Conservation (phyloP, 768 basidiomycete species). For the Lepiota subincarnata region DNA sequence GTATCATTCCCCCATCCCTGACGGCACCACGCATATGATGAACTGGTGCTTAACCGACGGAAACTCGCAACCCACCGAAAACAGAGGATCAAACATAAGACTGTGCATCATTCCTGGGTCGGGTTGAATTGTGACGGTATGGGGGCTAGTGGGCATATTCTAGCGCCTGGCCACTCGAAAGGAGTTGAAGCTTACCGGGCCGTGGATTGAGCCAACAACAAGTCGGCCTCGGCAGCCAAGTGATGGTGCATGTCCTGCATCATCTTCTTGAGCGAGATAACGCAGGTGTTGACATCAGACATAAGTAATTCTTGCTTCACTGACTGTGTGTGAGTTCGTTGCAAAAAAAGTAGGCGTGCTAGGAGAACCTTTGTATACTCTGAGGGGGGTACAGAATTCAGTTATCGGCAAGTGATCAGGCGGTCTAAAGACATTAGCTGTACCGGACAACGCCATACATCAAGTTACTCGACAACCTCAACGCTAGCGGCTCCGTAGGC, state of each 20-base stretch:
- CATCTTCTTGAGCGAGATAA: conserved; percentile 72
- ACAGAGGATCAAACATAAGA: conserved; percentile 63
- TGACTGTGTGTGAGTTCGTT: conserved; percentile 20
- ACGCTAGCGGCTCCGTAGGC: conserved; percentile 82
- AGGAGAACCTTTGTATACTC: conserved; percentile 41
- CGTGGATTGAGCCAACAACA: conserved; percentile 70
- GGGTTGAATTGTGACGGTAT: conserved; percentile 46
- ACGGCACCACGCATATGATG: neutral
- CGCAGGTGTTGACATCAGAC: conserved; percentile 76
- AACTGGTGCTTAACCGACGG: conserved; percentile 17
- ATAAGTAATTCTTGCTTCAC: conserved; percentile 85
- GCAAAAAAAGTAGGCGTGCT: neutral
- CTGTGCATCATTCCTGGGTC: conserved; percentile 47
- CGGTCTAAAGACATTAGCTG: conserved; percentile 1
- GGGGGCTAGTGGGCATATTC: conserved; percentile 30
- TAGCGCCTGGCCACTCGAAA: conserved; percentile 3
- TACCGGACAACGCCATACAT: conserved; percentile 89
- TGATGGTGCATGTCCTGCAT: conserved; percentile 58
- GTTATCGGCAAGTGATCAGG: neutral
- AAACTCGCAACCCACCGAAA: conserved; percentile 36
- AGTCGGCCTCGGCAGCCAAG: conserved; percentile 41
- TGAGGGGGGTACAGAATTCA: conserved; percentile 7
- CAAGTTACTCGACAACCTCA: conserved; percentile 83
- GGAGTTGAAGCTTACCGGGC: conserved; percentile 43
- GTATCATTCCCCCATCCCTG: conserved; percentile 66